Conservation (phyloP, 2,329 filamentous ascomycete genomes). For the Penicillium hordei region DNA sequence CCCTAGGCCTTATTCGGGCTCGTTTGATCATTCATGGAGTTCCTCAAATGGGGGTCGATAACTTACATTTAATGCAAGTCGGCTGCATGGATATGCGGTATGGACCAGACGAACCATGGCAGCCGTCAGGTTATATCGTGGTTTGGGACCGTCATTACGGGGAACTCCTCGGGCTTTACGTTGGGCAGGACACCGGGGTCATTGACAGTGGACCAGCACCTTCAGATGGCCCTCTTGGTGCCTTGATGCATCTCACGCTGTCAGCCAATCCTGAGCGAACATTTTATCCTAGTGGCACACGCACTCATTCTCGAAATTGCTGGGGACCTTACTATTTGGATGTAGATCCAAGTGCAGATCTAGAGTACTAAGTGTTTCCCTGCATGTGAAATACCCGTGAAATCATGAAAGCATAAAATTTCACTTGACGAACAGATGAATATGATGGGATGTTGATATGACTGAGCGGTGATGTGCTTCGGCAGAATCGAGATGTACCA, state of each 20-base stretch:
- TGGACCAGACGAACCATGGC: conserved; percentile 24
- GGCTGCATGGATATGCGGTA: conserved; percentile 34
- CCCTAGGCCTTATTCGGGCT: conserved; percentile 36
- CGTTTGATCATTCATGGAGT: conserved; percentile 23
- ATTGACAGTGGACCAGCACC: conserved; percentile 24
- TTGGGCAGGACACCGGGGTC: conserved; percentile 26
- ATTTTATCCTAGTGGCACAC: not conserved
- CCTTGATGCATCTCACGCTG: conserved; percentile 13
- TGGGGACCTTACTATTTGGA: conserved; percentile 27
- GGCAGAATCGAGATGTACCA: not conserved
- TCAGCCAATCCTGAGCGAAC: not conserved
- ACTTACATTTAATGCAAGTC: conserved; percentile 39
- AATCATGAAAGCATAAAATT: not conserved
- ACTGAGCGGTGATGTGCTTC: not conserved
- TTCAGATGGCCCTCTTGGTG: conserved; percentile 18
- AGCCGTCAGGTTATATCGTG: conserved; percentile 38
- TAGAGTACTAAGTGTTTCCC: conserved; percentile 10
- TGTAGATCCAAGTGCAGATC: conserved; percentile 26
- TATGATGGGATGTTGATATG: not conserved
- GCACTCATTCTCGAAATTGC: conserved; percentile 2
- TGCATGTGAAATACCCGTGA: conserved; percentile 4
- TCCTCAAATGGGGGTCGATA: conserved; percentile 19
- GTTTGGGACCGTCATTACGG: conserved; percentile 36
- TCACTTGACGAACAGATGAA: not conserved
- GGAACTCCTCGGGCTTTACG: conserved; percentile 32